Evolutionary conservation across 2,329 filamentous ascomycete species (phyloP).

Genomic region (Tolypocladium guangdongense): DNA sequence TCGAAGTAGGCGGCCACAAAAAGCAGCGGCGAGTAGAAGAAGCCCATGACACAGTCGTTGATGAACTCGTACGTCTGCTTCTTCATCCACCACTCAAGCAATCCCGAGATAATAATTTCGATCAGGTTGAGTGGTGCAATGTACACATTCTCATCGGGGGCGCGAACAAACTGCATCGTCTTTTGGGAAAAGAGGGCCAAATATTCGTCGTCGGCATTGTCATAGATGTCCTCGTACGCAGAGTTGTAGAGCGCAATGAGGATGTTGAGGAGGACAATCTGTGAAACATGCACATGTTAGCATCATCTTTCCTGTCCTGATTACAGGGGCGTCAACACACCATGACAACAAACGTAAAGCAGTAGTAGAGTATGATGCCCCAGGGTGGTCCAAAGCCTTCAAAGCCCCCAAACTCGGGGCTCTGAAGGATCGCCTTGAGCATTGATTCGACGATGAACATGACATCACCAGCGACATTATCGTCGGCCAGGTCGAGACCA

Average conservation of each 20-base stretch:
- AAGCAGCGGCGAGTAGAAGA: conserved; percentile 76
- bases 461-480: conserved; percentile 56
- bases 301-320: neutral
- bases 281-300: neutral
- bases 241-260: conserved; percentile 96
- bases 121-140: conserved; percentile 93
- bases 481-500: conserved; percentile 75
- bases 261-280: conserved; percentile 77
- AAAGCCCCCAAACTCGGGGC: conserved; percentile 80
- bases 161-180: conserved; percentile 92
- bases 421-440: conserved; percentile 85
- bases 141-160: conserved; percentile 96
- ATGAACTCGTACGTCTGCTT: conserved; percentile 61
- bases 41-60: conserved; percentile 81
- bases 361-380: conserved; percentile 90
- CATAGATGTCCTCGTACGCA: conserved; percentile 89
- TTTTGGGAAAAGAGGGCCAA: conserved; percentile 88
- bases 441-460: conserved; percentile 69
- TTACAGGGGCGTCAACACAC: conserved; percentile 31
- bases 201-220: conserved; percentile 90
- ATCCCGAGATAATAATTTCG: conserved; percentile 67
- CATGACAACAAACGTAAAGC: conserved; percentile 97
- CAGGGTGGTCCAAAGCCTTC: conserved; percentile 88
- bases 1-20: conserved; percentile 67
- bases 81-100: conserved; percentile 95